Base-by-base conservation (phyloP, 2,329 filamentous ascomycete species). In the Cadophora gregata region DNA sequence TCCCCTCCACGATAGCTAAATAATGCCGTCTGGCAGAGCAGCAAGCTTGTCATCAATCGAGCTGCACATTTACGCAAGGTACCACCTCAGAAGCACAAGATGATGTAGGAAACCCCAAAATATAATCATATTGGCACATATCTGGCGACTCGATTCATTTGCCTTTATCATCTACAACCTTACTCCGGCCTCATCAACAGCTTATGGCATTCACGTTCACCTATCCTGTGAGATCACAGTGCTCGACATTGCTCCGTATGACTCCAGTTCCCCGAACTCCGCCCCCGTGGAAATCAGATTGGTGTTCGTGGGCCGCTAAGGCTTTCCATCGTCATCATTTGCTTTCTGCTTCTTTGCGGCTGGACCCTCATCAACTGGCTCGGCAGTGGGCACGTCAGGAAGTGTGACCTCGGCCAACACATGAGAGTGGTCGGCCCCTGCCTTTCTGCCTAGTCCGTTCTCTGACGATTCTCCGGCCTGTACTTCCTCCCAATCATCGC, bases 371-470 rank as follows among this genome's bases (percentile, higher is more conserved):
- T 77, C 71, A 6, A 69, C 69, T 4, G 78, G 79, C 16, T 80
- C 79, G 4, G 72, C 69, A 9, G 72, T 75, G 55, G 79, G 78
- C 14, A 80, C 78, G 65, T 76, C 77, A n/a, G 79, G 79, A 16
- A 81, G 70, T 61, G 76, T 69, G 21, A 72, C 70, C 65, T 59
- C 74, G 70, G 58, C 75, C 71, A 38, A 71, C 67, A 42, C 68
- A 68, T 60, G 75, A 25, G 67, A 47, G 69, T 70, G 19, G n/a
- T 21, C 27, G 25, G 36, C 70, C 59, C 63, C 63, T 48, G 62
- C 38, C 47, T 64, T 53, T 51, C 31, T 25, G 48, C 53, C 48
- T 55, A 45, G 67, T 56, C 60, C 63, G 55, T 63, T 65, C n/a
- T 59, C 65, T 29, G 59, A 64, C 59, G 63, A 45, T 50, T 60